Conservation (phyloP, 768 basidiomycete genomes). For the Mycena polygramma region DNA sequence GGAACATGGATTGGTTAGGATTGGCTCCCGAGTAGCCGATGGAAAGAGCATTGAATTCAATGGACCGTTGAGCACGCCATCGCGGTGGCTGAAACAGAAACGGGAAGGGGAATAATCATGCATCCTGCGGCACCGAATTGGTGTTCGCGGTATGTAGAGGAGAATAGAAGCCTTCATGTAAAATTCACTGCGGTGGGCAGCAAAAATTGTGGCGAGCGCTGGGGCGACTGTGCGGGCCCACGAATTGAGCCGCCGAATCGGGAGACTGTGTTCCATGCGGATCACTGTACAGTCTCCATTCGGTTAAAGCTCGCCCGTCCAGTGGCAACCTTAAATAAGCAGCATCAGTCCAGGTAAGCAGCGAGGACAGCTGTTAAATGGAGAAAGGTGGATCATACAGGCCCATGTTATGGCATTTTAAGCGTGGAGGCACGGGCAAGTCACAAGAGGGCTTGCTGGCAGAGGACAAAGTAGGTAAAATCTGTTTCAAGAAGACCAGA, state of each 20-base stretch:
- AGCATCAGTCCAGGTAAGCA: slow-evolving; percentile 6
- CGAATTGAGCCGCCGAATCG: slow-evolving; percentile 6
- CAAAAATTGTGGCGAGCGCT: slow-evolving; percentile 7
- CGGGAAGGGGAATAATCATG: neutral
- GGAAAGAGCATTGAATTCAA: neutral
- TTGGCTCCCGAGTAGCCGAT: slow-evolving; percentile 8
- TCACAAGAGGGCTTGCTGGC: neutral
- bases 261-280: slow-evolving; percentile 8
- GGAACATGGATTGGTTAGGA: neutral
- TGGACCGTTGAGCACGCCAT: slow-evolving; percentile 11
- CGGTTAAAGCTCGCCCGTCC: neutral
- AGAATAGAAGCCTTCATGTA: neutral
- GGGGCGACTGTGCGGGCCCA: slow-evolving; percentile 8
- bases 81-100: slow-evolving; percentile 9
- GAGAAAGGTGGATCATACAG: slow-evolving; percentile 9
- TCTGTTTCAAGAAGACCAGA: neutral
- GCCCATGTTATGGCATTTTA: neutral
- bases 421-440: too few relatives aligned
- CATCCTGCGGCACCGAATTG: neutral
- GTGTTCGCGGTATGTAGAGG: too few relatives aligned
- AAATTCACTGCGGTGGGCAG: neutral
- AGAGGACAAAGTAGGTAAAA: neutral
- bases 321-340: slow-evolving; percentile 24
- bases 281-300: slow-evolving; percentile 25
- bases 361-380: slow-evolving; percentile 10